Percentiles rank a stretch among this genome's conserved stretches.
These are phyloP conservation scores for Paraleonurus japonicus DNA, from an alignment of 257 asterid species.

Conservation along the genomic window DNA sequence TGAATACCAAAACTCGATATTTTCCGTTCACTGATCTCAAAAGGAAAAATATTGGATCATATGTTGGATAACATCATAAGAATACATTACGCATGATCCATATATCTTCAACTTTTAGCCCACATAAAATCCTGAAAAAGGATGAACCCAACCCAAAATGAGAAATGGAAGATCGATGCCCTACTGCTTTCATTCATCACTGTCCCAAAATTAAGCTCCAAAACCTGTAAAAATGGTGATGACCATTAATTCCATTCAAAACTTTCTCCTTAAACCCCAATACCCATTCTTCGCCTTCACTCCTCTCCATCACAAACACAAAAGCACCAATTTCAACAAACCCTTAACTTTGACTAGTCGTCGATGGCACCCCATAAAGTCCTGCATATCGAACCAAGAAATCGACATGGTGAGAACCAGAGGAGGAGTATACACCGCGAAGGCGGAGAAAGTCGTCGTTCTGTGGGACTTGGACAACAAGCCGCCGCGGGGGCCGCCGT, in stretches of 20 bases:
- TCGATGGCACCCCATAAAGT: conserved; percentile 35
- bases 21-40: too few species aligned
- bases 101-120: background rate
- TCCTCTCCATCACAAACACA: conserved; percentile 13
- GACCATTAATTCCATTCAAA: conserved; percentile 36
- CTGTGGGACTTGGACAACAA: conserved; percentile 95
- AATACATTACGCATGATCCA: background rate
- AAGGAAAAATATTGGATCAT: background rate
- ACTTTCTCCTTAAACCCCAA: conserved; percentile 32
- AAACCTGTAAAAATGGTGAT: conserved; percentile 34
- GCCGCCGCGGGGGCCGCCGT: conserved; percentile 94
- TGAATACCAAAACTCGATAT: too few species aligned
- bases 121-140: background rate
- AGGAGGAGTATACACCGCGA: conserved; percentile 64
- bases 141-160: conserved; percentile 15
- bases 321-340: background rate
- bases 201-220: conserved; percentile 20
- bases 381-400: conserved; percentile 50
- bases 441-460: conserved; percentile 72
- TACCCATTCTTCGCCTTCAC: conserved; percentile 24
- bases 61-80: background rate
- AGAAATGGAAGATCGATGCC: conserved; percentile 34
- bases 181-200: background rate
- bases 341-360: conserved; percentile 4
- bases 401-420: conserved; percentile 77